phyloP scores from a whole-genome alignment of 805 yeast genomes.

The Barnettozyma salicaria region DNA sequence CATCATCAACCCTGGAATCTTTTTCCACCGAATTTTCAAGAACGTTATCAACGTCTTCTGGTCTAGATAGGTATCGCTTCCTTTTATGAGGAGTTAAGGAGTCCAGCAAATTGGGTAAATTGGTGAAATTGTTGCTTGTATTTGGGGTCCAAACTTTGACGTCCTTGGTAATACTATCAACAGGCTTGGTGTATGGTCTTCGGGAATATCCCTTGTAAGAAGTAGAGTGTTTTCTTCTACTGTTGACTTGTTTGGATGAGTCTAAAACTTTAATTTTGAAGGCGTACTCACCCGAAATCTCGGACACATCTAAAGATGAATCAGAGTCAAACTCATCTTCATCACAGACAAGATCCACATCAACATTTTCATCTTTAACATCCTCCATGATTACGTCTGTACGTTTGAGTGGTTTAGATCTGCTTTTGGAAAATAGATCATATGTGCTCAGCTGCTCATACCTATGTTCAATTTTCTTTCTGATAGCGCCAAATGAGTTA shows the following conservation, averaged over 20 bases:
- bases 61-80: constrained; percentile 27
- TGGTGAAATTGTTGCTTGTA: constrained; percentile 34
- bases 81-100: constrained; percentile 26
- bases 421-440: constrained; percentile 28
- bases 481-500: constrained; percentile 49
- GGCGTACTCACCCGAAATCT: constrained; percentile 42
- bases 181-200: background rate
- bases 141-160: constrained; percentile 40
- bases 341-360: constrained; percentile 21
- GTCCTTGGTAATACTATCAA: background rate
- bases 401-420: constrained; percentile 11
- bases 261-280: constrained; percentile 41
- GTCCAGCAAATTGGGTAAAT: constrained; percentile 35
- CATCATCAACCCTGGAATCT: background rate
- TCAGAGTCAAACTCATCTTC: constrained; percentile 42
- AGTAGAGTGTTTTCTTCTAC: constrained; percentile 15
- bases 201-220: background rate
- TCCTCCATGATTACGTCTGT: constrained; percentile 24
- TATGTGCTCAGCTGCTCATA: constrained; percentile 45
- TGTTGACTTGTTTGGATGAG: constrained; percentile 20
- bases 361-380: constrained; percentile 18
- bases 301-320: constrained; percentile 48
- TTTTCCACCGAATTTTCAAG: background rate
- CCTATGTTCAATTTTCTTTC: constrained; percentile 47
- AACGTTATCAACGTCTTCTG: background rate